These are phyloP conservation scores for Kazachstania martiniae DNA, from an alignment of 805 yeast species.

Conservation along the genomic window DNA sequence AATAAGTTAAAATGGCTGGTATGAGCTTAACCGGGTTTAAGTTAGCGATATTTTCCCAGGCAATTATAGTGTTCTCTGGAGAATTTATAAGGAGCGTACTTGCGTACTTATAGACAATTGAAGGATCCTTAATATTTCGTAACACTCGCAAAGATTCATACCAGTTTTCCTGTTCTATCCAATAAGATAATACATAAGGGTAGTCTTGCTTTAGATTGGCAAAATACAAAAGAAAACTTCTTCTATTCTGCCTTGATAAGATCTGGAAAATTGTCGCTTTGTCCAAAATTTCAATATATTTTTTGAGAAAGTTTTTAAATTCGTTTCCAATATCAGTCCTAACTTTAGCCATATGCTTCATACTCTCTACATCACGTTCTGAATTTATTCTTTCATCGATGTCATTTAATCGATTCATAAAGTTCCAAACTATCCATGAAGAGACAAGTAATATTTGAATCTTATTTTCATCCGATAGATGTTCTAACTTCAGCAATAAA, in stretches of 20 bases:
- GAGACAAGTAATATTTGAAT: conserved; percentile 23
- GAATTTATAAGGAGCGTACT: conserved; percentile 55
- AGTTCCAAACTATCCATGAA: conserved; percentile 30
- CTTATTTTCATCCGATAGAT: conserved; percentile 6
- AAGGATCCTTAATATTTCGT: conserved; percentile 36
- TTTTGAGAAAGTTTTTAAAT: conserved; percentile 40
- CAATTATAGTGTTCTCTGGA: conserved; percentile 60
- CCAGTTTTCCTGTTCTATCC: conserved; percentile 68
- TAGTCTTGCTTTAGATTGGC: conserved; percentile 61
- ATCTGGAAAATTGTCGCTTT: conserved; percentile 61
- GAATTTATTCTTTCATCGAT: conserved; percentile 26
- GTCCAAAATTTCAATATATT: conserved; percentile 44
- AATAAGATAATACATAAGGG: conserved; percentile 55
- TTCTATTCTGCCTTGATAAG: conserved; percentile 53
- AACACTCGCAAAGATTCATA: conserved; percentile 50
- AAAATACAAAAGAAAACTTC: conserved; percentile 50
- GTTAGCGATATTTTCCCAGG: conserved; percentile 52
- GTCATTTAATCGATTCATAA: conserved; percentile 25
- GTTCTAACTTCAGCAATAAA: conserved; percentile 32
- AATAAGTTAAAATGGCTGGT: conserved; percentile 67
- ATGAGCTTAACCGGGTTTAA: conserved; percentile 48
- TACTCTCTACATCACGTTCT: conserved; percentile 15
- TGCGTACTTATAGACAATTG: conserved; percentile 54
- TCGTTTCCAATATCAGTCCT: conserved; percentile 23
- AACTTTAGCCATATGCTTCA: conserved; percentile 5